These are phyloP conservation scores for Globisporangium canariense DNA, from an alignment of 352 stramenopile species.

Conservation along the genomic window DNA sequence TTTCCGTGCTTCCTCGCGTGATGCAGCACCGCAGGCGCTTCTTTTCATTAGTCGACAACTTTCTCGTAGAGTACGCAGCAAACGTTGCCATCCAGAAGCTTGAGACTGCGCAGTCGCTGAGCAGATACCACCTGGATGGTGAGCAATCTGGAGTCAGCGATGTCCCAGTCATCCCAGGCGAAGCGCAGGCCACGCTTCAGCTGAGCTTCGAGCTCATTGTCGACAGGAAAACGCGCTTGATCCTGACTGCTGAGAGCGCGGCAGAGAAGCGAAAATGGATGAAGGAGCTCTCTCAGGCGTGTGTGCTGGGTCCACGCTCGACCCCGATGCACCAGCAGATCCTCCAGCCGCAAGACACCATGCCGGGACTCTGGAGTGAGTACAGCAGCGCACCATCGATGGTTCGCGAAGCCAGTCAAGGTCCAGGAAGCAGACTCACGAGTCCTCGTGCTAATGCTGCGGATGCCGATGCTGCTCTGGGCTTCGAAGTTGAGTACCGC, in stretches of 20 bases:
- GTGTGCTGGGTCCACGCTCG: conserved; percentile 5
- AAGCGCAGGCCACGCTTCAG: conserved; percentile 22
- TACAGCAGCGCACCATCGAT: neutral
- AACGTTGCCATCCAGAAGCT: conserved; percentile 22
- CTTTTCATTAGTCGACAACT: conserved; percentile 29
- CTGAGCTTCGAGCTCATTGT: conserved; percentile 42
- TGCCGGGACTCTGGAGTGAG: neutral
- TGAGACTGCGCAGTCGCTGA: conserved; percentile 5
- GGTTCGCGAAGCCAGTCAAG: conserved; percentile 1
- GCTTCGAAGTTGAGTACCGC: conserved; percentile 46
- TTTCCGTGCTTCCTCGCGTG: conserved; percentile 17
- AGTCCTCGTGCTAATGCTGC: conserved; percentile 4
- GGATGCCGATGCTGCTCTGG: conserved; percentile 15
- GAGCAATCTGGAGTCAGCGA: conserved; percentile 18
- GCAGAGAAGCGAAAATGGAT: conserved; percentile 57
- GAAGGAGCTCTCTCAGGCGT: conserved; percentile 27
- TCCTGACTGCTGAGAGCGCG: conserved; percentile 37
- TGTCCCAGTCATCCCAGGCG: conserved; percentile 12
- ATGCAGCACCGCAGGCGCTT: conserved; percentile 26
- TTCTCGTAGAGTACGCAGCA: conserved; percentile 34
- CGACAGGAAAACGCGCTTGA: conserved; percentile 16
- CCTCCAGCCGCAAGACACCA: neutral
- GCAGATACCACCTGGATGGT: conserved; percentile 21
- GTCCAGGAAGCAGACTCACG: neutral
- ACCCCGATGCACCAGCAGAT: conserved; percentile 10